phyloP scores from a whole-genome alignment of 2,329 filamentous ascomycete species.

The Penicillium sp. region DNA sequence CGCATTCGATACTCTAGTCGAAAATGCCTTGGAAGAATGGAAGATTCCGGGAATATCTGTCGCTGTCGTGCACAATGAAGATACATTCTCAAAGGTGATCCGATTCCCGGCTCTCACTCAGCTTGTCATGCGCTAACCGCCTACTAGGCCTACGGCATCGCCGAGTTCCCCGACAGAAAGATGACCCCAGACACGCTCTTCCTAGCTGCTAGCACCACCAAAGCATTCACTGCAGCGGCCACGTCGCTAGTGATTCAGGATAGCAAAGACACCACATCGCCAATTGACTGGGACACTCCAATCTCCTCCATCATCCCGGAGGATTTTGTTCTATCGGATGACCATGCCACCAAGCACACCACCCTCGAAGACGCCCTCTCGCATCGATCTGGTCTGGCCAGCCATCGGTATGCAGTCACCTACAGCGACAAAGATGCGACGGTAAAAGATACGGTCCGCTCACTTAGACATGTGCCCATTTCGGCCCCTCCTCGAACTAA shows the following conservation, averaged over 20 bases:
- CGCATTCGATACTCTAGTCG: conserved; percentile 30
- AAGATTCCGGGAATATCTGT: conserved; percentile 41
- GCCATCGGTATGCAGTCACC: conserved; percentile 21
- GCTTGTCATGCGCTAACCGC: background rate
- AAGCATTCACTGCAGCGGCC: conserved; percentile 36
- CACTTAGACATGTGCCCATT: conserved; percentile 29
- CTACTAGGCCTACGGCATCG: conserved; percentile 38
- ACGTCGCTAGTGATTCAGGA: conserved; percentile 32
- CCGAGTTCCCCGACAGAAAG: conserved; percentile 32
- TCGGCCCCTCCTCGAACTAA: conserved; percentile 27
- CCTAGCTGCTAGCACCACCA: conserved; percentile 36
- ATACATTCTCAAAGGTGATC: conserved; percentile 36
- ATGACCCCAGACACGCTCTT: conserved; percentile 36
- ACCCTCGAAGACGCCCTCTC: conserved; percentile 45
- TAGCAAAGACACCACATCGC: conserved; percentile 19
- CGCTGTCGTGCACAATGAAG: conserved; percentile 35
- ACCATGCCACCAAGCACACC: conserved; percentile 35
- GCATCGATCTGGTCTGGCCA: conserved; percentile 41
- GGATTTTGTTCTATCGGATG: conserved; percentile 40
- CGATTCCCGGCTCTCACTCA: too few relatives aligned
- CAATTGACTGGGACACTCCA: conserved; percentile 45
- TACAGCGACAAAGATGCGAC: conserved; percentile 15
- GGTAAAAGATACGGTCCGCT: conserved; percentile 28
- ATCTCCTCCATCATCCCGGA: conserved; percentile 44
- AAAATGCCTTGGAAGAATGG: conserved; percentile 33